phyloP scores from a whole-genome alignment of 495 filamentous ascomycete genomes.

The Lepraria neglecta region DNA sequence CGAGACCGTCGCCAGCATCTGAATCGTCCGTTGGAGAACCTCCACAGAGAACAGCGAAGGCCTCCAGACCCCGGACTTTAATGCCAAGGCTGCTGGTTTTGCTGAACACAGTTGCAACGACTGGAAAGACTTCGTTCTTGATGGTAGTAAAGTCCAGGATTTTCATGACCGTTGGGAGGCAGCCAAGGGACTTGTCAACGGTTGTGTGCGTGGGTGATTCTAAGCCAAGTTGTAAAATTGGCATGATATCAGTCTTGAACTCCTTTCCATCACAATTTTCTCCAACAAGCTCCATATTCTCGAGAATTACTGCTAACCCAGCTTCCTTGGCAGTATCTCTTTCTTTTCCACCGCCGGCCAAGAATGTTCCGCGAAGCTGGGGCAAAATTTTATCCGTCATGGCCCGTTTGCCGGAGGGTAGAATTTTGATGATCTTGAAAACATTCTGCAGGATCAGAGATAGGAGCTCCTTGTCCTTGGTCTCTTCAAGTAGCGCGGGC shows the following conservation, averaged over 20 bases:
- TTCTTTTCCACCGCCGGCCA: constrained; percentile 55
- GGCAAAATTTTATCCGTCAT: constrained; percentile 81
- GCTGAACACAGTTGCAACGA: constrained; percentile 81
- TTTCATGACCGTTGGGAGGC: constrained; percentile 65
- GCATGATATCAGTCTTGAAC: constrained; percentile 85
- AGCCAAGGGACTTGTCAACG: constrained; percentile 74
- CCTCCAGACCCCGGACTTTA: constrained; percentile 85
- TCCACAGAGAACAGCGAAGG: constrained; percentile 83
- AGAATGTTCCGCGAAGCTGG: constrained; percentile 75
- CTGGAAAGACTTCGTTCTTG: constrained; percentile 90
- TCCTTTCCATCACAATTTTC: constrained; percentile 81
- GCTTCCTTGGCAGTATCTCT: constrained; percentile 80
- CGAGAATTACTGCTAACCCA: constrained; percentile 79
- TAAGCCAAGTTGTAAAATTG: constrained; percentile 70
- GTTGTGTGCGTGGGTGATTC: constrained; percentile 84
- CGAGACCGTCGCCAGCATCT: constrained; percentile 59
- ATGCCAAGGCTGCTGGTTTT: constrained; percentile 88
- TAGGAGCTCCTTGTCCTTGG: constrained; percentile 81
- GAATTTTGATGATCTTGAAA: constrained; percentile 72
- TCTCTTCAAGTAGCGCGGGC: constrained; percentile 80
- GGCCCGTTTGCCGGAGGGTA: constrained; percentile 67
- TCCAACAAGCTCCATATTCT: constrained; percentile 68
- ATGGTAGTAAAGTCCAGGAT: constrained; percentile 91
- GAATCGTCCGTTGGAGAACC: constrained; percentile 43
- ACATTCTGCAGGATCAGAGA: constrained; percentile 81